These are phyloP conservation scores for Hydnomerulius pinastri DNA, from an alignment of 768 basidiomycete species.

Conservation along the genomic window DNA sequence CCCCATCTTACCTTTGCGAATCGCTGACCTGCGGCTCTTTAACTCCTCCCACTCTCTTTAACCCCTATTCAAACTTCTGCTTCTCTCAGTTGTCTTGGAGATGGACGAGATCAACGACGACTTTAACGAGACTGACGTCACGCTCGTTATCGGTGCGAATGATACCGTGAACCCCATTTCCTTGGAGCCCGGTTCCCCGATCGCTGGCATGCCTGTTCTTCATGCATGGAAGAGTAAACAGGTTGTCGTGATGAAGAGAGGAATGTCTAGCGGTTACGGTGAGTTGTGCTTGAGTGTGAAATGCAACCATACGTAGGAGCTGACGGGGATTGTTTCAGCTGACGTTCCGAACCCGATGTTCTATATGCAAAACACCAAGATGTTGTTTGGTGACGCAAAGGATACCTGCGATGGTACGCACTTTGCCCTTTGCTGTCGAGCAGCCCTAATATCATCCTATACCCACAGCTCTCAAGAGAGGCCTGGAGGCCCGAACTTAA, in stretches of 20 bases:
- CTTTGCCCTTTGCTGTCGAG: background rate
- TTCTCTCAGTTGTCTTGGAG: slow-evolving; percentile 71
- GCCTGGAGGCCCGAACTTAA: slow-evolving; percentile 44
- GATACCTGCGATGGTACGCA: slow-evolving; percentile 80
- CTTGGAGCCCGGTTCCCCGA: slow-evolving; percentile 81
- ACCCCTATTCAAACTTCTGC: background rate
- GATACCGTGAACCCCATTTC: slow-evolving; percentile 93
- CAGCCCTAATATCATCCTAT: background rate
- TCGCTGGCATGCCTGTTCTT: slow-evolving; percentile 91
- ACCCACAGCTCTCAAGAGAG: slow-evolving; percentile 56
- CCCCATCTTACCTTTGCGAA: background rate
- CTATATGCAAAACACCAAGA: slow-evolving; percentile 87
- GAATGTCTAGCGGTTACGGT: slow-evolving; percentile 89
- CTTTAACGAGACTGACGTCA: slow-evolving; percentile 86
- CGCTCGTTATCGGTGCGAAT: slow-evolving; percentile 88
- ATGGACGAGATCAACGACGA: slow-evolving; percentile 97
- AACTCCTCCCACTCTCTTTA: background rate
- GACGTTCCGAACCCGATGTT: slow-evolving; percentile 95
- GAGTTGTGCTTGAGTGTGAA: slow-evolving; percentile 15
- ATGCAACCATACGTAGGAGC: too few species aligned
- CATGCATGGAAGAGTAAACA: slow-evolving; percentile 94
- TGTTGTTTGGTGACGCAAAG: slow-evolving; percentile 92
- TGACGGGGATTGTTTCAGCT: slow-evolving; percentile 43
- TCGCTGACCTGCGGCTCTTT: slow-evolving; percentile 1
- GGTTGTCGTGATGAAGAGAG: slow-evolving; percentile 91